Conservation (phyloP, 306 rosid species). For the Vicia sativa region DNA sequence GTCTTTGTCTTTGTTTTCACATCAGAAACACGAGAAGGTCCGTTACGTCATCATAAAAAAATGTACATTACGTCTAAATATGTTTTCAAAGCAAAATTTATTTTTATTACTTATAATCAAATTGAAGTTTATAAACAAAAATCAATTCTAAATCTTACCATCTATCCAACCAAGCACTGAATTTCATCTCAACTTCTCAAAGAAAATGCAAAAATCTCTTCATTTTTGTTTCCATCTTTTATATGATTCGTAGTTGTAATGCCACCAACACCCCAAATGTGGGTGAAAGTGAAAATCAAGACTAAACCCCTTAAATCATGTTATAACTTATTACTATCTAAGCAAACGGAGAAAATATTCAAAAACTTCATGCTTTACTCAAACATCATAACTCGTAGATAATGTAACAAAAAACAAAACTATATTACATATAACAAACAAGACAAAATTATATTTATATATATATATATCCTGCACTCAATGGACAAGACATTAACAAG, state of each 20-base stretch:
- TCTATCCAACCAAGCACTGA: too few species aligned
- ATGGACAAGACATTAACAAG: slow-evolving; percentile 29
- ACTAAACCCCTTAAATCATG: slow-evolving; percentile 15
- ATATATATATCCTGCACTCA: slow-evolving; percentile 26
- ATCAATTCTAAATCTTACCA: too few species aligned
- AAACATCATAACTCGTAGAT: slow-evolving; percentile 31
- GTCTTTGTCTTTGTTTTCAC: too few species aligned
- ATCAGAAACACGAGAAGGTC: too few species aligned
- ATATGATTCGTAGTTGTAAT: background rate
- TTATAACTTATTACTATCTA: slow-evolving; percentile 22
- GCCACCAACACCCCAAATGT: background rate
- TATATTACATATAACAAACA: slow-evolving; percentile 41
- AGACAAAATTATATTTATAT: slow-evolving; percentile 1
- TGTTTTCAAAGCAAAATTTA: too few species aligned
- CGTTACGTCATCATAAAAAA: too few species aligned
- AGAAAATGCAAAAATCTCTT: background rate
- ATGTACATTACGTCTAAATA: too few species aligned
- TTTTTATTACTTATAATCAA: too few species aligned
- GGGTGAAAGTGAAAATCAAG: slow-evolving; percentile 34
- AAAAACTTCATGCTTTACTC: slow-evolving; percentile 37
- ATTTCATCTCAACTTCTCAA: too few species aligned
- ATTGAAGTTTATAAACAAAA: too few species aligned
- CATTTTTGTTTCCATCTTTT: background rate
- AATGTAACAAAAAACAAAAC: slow-evolving; percentile 31
- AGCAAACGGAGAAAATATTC: slow-evolving; percentile 30